A percentile compares a stretch with the other conserved stretches of the same genome.
These are phyloP conservation scores for Bolboschoenus planiculmis DNA, from an alignment of 176 grass and related monocot species.

Conservation along the genomic window DNA sequence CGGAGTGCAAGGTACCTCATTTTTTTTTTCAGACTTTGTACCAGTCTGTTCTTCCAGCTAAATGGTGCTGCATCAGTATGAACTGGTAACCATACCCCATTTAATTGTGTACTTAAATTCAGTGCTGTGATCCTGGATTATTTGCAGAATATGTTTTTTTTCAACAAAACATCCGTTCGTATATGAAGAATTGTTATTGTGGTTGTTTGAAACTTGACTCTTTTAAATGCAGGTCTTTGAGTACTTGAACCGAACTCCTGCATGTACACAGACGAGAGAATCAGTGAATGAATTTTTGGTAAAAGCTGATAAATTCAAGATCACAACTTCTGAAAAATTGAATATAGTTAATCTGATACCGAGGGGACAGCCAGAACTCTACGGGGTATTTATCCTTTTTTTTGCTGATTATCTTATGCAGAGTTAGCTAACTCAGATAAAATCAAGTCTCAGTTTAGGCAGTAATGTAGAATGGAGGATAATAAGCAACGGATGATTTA, in stretches of 20 bases:
- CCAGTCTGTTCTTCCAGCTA: neutral
- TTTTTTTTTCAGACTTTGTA: neutral
- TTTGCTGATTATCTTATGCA: neutral
- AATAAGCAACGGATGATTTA: neutral
- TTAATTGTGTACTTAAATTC: neutral
- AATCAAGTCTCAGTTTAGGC: neutral
- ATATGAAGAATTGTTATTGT: neutral
- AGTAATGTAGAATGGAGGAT: neutral
- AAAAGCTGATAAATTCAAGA: slow-evolving; percentile 59
- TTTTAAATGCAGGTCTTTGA: slow-evolving; percentile 50
- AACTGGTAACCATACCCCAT: neutral
- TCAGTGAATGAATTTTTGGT: slow-evolving; percentile 46
- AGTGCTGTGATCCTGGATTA: neutral
- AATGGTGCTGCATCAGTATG: neutral
- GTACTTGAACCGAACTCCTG: slow-evolving; percentile 49
- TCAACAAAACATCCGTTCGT: neutral
- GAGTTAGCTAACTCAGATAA: neutral
- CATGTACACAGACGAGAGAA: slow-evolving; percentile 60
- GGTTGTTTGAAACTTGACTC: neutral
- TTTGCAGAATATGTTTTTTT: neutral
- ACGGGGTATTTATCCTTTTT: slow-evolving; percentile 6
- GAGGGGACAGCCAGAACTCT: neutral
- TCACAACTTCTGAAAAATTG: slow-evolving; percentile 57
- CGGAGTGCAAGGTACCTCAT: slow-evolving; percentile 69
- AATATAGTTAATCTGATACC: slow-evolving; percentile 73